phyloP scores from a whole-genome alignment of 345 rosid genomes.

The Eucalyptus cladocalyx region DNA sequence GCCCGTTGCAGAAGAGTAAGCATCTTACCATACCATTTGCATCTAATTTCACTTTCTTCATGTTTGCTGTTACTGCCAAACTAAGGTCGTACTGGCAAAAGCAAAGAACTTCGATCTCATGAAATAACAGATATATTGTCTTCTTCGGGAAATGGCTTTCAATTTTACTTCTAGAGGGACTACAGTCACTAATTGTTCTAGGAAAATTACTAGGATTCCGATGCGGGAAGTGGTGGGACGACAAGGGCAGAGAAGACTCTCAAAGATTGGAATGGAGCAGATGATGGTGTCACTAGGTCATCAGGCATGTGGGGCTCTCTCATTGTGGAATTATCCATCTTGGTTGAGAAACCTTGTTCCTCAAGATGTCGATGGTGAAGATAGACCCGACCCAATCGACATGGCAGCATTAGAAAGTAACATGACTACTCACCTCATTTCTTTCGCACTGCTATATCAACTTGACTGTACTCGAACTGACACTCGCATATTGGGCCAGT shows the following conservation, averaged over 20 bases:
- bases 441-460: background rate
- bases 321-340: slow-evolving; percentile 65
- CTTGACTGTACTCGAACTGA: background rate
- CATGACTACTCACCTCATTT: background rate
- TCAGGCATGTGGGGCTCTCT: slow-evolving; percentile 53
- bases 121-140: background rate
- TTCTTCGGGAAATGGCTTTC: background rate
- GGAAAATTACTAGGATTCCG: slow-evolving; percentile 22
- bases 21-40: background rate
- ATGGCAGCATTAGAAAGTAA: slow-evolving; percentile 73
- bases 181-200: background rate
- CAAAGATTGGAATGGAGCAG: slow-evolving; percentile 47
- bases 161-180: background rate
- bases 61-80: background rate
- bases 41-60: background rate
- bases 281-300: slow-evolving; percentile 68
- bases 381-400: slow-evolving; percentile 44
- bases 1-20: slow-evolving; percentile 33
- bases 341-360: slow-evolving; percentile 72
- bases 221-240: slow-evolving; percentile 51
- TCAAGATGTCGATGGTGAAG: slow-evolving; percentile 55
- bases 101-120: background rate
- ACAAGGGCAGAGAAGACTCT: slow-evolving; percentile 25
- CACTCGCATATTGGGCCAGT: slow-evolving; percentile 8
- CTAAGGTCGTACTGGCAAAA: background rate